Conservation (phyloP, 1,284 basidiomycete genomes). For the Cryptococcus sp. region DNA sequence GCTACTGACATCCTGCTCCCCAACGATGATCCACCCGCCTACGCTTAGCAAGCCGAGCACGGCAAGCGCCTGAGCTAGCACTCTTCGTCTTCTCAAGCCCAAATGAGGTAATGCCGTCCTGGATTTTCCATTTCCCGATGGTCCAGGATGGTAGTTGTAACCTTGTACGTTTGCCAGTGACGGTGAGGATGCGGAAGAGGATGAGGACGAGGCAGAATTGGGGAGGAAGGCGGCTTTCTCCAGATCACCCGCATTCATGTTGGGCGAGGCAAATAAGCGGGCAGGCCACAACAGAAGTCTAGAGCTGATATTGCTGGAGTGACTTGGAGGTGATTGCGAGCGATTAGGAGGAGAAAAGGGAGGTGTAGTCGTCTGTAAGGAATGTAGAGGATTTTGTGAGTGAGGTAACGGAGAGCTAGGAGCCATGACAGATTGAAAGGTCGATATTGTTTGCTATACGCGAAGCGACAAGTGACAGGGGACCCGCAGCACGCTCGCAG, state of each 20-base stretch:
- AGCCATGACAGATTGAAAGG: not conserved
- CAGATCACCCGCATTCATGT: not conserved
- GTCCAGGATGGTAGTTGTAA: not conserved
- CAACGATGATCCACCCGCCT: not conserved
- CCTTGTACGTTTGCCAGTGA: not conserved
- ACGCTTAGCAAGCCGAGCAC: not conserved
- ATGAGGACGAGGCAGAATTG: not conserved
- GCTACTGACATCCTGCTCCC: not conserved
- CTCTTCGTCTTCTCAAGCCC: not conserved
- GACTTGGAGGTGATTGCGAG: no score
- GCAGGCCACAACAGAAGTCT: not conserved
- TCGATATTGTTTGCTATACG: no score
- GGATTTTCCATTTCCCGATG: no score
- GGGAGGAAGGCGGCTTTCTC: not conserved
- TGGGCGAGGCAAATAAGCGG: slow-evolving; percentile 1
- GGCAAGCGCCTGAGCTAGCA: not conserved
- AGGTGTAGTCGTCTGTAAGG: not conserved
- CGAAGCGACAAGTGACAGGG: no score
- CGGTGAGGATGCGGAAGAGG: not conserved
- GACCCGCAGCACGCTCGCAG: no score
- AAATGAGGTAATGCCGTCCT: not conserved
- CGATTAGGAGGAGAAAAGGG: no score
- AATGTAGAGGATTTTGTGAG: not conserved
- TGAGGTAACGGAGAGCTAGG: not conserved
- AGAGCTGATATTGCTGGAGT: no score